Base-by-base conservation (phyloP, 148 eudicot genomes). In the Rhododendron ovatum region DNA sequence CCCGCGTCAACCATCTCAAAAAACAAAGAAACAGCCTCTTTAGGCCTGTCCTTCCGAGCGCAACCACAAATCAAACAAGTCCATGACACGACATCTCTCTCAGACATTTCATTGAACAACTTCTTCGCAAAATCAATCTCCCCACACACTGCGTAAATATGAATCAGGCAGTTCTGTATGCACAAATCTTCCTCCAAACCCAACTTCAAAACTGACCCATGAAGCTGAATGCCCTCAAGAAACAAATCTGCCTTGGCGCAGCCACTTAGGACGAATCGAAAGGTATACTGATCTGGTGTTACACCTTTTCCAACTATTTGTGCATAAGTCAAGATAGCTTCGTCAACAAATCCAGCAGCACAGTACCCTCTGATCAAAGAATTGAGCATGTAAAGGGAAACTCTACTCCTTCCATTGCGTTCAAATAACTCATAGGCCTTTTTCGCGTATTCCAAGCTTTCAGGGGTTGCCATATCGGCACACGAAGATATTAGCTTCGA, bases 41-140 rank as follows among this genome's bases (percentile, higher is more conserved):
- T 69, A 22, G 86, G 83, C 80, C 4, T 63, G 35, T 85, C 90
- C 81, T 80, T 50, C 47, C 84, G 78, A 13, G 87, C 86, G 63
- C 83, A 91, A 51, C 89, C 90, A 84, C 92, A 86, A 83, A 91
- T 91, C 83, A 91, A 82, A 59, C 89, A 84, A 51, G 88, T 91
- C 91, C 91, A 91, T 6, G 92, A 87, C 39, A 87, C 91, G 61
- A 5, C 61, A 55, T 55, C 20, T 55, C 91, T 87, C 15, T 89
- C 88, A 82, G 47, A 24, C 91, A 90, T 90, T 88, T 84, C 85
- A 28, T 88, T 89, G 17, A 90, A 90, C 89, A 88, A 89, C 41
- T 87, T 87, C 71, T 85, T 77, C 47, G 80, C 91, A 51, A 14
- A 26, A 78, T 50, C 88, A n/a, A 84, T 39, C 39, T 91, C 85